Evolutionary conservation across 345 rosid genomes (phyloP), one percentile per base, ranked within the genome.

Genomic region (Syzygium aromaticum): DNA sequence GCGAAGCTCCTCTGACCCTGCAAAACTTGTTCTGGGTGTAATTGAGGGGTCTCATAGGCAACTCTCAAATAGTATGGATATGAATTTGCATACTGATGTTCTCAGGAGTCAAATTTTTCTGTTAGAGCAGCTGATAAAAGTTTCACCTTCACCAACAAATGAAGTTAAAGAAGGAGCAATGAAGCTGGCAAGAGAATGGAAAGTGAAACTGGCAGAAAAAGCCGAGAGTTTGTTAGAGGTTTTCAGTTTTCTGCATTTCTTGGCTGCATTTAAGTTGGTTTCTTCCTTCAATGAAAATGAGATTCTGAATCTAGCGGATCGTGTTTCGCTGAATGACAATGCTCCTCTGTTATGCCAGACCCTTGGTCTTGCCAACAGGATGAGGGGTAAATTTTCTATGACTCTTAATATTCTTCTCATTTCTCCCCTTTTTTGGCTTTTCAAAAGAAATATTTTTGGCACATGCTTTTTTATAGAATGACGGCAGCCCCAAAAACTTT

Each of bases 11-110:
- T 38, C 90, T n/a, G 91, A 93, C 67, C 96, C 96, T 82, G 92
- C 92, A 53, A 89, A 90, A 90, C 91, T 93, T 56, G 92, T 92
- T 78, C 84, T 94, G 53, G 92, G 90, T 89, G 90, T 92, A 86
- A 87, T 94, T 85, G 83, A 91, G 85, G 90, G 91, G 77, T 90
- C 90, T 86, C 84, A 84, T 85, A 87, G 90, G 22, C 84, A 90
- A 64, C 85, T 82, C 63, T 88, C 89, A 86, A 87, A 57, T 86
- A 89, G 80, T 12, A 73, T 84, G 53, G 85, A 43, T 51, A 27
- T 28, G 61, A 83, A 85, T 84, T 89, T 87, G 53, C 88, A 91
- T 86, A 86, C 54, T 77, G 82, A 40, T 85, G 87, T 83, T 86
- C 87, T 89, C 78, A 88, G 87, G 87, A 90, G 89, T 88, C 91